Conservation (phyloP, 192 early-diverging fungal species). For the Coemansia sp. region DNA sequence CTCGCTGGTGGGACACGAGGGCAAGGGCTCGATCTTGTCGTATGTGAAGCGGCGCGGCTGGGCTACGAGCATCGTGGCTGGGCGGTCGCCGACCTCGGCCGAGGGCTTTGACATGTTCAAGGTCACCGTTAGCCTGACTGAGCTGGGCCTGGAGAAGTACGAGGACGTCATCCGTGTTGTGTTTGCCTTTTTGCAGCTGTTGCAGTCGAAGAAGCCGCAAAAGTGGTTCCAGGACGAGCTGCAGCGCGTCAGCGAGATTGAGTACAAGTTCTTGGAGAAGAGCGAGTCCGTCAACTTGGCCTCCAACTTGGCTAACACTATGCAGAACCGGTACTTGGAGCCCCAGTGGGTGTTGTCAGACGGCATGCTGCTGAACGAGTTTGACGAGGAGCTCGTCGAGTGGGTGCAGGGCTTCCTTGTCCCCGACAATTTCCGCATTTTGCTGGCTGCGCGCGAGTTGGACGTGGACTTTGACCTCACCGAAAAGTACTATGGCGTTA, state of each 20-base stretch:
- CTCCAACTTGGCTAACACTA: conserved; percentile 68
- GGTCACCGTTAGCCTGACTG: conserved; percentile 81
- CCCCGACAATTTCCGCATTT: conserved; percentile 64
- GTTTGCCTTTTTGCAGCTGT: conserved; percentile 89
- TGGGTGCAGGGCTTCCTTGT: conserved; percentile 62
- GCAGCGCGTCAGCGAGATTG: conserved; percentile 55
- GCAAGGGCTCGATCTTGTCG: conserved; percentile 81
- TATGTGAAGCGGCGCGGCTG: conserved; percentile 87
- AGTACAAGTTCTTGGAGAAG: conserved; percentile 80
- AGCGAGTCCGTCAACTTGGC: conserved; percentile 63
- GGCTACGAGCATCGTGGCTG: conserved; percentile 76
- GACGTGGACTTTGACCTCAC: conserved; percentile 54
- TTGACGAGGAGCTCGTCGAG: conserved; percentile 65
- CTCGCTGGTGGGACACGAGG: conserved; percentile 92
- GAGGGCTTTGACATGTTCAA: conserved; percentile 69
- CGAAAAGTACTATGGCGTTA: conserved; percentile 80
- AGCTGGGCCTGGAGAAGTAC: conserved; percentile 73
- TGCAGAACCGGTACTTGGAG: conserved; percentile 76
- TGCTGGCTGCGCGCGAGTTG: conserved; percentile 51
- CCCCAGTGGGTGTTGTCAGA: conserved; percentile 69
- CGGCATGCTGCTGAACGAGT: conserved; percentile 65
- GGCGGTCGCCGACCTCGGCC: conserved; percentile 65
- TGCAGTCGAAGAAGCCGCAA: conserved; percentile 69
- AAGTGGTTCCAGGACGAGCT: conserved; percentile 81
- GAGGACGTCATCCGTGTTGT: conserved; percentile 77